A percentile compares a stretch with the other conserved stretches of the same genome.
These are phyloP conservation scores for Fraxinus dipetala DNA, from an alignment of 305 asterid genomes.

Conservation along the genomic window DNA sequence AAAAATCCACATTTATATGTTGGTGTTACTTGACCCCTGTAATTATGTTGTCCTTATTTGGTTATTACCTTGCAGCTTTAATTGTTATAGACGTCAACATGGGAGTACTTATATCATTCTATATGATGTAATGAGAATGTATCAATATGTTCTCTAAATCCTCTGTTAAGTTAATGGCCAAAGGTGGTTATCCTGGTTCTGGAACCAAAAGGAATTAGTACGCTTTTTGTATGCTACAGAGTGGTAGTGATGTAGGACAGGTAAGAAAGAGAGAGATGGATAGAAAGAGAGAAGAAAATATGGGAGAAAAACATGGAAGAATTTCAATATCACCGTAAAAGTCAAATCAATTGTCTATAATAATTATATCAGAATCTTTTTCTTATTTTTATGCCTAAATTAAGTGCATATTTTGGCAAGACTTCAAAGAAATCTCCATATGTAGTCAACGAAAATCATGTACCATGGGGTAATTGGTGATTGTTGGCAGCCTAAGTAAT, in stretches of 20 bases:
- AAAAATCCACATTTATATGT: not conserved
- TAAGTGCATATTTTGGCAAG: not conserved
- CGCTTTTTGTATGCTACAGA: not conserved
- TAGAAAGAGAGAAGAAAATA: not conserved
- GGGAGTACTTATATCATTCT: not conserved
- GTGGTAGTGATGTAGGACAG: not conserved
- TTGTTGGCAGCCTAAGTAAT: not conserved
- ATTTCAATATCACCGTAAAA: not conserved
- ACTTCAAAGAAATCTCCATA: not conserved
- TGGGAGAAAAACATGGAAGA: not conserved
- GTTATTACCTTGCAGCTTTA: not conserved
- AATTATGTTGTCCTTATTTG: not conserved
- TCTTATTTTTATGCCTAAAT: not conserved
- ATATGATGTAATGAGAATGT: slow-evolving; percentile 1
- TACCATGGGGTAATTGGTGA: not conserved
- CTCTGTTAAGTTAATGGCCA: not conserved
- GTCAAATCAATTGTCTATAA: not conserved
- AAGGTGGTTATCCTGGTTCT: slow-evolving; percentile 1
- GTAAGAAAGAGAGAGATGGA: not conserved
- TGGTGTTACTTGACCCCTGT: not conserved
- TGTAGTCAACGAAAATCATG: not conserved
- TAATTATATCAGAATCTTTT: not conserved
- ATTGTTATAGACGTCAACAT: not conserved
- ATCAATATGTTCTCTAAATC: not conserved
- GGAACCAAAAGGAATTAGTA: not conserved